phyloP scores from a whole-genome alignment of 2,329 filamentous ascomycete species.

The Aspergillus sp. region DNA sequence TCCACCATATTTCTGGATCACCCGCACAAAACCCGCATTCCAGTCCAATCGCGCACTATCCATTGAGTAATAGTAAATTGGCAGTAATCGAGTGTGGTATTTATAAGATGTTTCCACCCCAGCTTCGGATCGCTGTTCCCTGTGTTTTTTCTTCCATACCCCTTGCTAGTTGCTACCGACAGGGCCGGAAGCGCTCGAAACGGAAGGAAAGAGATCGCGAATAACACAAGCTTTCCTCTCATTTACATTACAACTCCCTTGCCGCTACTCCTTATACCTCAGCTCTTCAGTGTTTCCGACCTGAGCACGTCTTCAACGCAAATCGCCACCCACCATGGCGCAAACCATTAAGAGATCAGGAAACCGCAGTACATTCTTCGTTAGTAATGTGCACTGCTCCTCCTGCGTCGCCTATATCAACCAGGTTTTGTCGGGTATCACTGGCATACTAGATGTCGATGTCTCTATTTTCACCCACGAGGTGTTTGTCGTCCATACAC shows the following conservation, averaged over 20 bases:
- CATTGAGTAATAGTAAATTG: constrained; percentile 6
- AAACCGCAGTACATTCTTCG: constrained; percentile 37
- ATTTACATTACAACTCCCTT: not conserved
- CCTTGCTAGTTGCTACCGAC: not conserved
- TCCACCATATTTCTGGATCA: constrained; percentile 1
- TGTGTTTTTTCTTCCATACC: not conserved
- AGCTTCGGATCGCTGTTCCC: not conserved
- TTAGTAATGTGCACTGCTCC: constrained; percentile 50
- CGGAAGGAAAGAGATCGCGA: not conserved
- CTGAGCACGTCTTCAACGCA: not conserved
- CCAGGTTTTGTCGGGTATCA: constrained; percentile 41
- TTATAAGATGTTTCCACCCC: not conserved
- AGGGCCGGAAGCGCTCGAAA: not conserved
- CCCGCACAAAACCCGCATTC: constrained; percentile 36
- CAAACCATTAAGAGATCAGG: constrained; percentile 8
- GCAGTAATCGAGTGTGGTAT: not conserved
- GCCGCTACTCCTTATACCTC: not conserved
- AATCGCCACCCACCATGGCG: constrained; percentile 19
- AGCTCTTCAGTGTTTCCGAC: not conserved
- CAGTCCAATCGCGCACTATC: constrained; percentile 6
- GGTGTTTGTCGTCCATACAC: constrained; percentile 42
- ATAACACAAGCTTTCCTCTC: not conserved
- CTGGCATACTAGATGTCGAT: constrained; percentile 37
- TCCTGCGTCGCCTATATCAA: constrained; percentile 49
- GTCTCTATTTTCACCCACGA: constrained; percentile 46